A percentile compares a stretch with the other conserved stretches of the same genome.
phyloP scores from a whole-genome alignment of 768 basidiomycete species.

The Lactarius akahatsu region DNA sequence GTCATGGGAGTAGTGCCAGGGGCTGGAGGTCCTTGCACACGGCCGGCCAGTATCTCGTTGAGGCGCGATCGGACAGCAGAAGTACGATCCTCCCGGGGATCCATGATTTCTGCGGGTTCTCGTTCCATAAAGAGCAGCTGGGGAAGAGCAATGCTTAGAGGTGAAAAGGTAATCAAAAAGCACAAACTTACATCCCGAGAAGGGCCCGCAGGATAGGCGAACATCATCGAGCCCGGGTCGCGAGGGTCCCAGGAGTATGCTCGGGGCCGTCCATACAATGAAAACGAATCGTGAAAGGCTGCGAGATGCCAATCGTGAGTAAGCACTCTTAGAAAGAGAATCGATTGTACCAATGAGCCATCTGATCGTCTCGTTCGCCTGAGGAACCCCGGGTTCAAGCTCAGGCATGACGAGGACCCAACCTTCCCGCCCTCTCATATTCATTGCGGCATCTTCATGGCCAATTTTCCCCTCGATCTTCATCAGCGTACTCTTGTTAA shows the following conservation, averaged over 20 bases:
- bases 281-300: slow-evolving; percentile 86
- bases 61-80: slow-evolving; percentile 64
- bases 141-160: background rate
- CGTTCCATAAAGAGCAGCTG: slow-evolving; percentile 87
- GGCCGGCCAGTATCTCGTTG: slow-evolving; percentile 58
- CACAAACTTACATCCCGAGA: slow-evolving; percentile 67
- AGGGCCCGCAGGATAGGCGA: slow-evolving; percentile 88
- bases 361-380: slow-evolving; percentile 81
- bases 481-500: slow-evolving; percentile 84
- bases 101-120: slow-evolving; percentile 73
- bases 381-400: slow-evolving; percentile 57
- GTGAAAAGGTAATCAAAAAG: background rate
- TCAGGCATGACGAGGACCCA: slow-evolving; percentile 94
- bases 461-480: slow-evolving; percentile 87
- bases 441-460: slow-evolving; percentile 66
- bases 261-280: slow-evolving; percentile 84
- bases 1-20: background rate
- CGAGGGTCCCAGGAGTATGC: slow-evolving; percentile 89
- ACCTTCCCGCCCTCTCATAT: slow-evolving; percentile 70
- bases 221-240: slow-evolving; percentile 82
- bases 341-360: slow-evolving; percentile 77
- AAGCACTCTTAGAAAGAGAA: background rate
- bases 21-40: slow-evolving; percentile 50
- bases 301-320: slow-evolving; percentile 26
- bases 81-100: slow-evolving; percentile 76